These are phyloP conservation scores for Taphrina wiesneri DNA, from an alignment of 1,139 yeast species.

Conservation along the genomic window DNA sequence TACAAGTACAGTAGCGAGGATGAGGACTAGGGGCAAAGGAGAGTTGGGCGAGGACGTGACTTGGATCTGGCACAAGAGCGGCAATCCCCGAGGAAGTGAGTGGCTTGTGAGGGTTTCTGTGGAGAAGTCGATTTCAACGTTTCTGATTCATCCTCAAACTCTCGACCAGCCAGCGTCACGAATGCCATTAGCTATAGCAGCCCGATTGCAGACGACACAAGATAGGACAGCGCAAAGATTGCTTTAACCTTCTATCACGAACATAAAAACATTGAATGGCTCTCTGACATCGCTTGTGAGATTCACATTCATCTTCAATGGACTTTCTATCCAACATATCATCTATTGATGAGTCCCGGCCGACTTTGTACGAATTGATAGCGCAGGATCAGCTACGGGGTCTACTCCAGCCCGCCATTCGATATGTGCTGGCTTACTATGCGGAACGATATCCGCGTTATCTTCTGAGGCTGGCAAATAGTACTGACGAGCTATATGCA, in stretches of 20 bases:
- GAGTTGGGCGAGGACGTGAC: too few species aligned
- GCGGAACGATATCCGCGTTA: conserved; percentile 76
- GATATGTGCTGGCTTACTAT: conserved; percentile 78
- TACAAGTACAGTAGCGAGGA: background rate
- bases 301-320: conserved; percentile 47
- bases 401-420: conserved; percentile 75
- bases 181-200: too few species aligned
- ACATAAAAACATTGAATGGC: too few species aligned
- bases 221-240: too few species aligned
- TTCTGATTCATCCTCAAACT: too few species aligned
- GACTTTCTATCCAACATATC: conserved; percentile 82
- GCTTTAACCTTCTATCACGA: too few species aligned
- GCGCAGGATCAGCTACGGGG: conserved; percentile 78
- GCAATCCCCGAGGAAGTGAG: background rate
- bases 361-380: conserved; percentile 78
- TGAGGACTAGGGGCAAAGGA: too few species aligned
- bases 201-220: too few species aligned
- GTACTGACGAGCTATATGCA: conserved; percentile 75
- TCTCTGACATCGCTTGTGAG: too few species aligned
- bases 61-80: background rate
- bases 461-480: conserved; percentile 62
- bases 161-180: too few species aligned
- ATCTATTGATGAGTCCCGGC: conserved; percentile 76
- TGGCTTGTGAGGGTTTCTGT: background rate
- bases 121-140: too few species aligned